Evolutionary conservation across 805 yeast species (phyloP).

Genomic region (Priceomyces medius): DNA sequence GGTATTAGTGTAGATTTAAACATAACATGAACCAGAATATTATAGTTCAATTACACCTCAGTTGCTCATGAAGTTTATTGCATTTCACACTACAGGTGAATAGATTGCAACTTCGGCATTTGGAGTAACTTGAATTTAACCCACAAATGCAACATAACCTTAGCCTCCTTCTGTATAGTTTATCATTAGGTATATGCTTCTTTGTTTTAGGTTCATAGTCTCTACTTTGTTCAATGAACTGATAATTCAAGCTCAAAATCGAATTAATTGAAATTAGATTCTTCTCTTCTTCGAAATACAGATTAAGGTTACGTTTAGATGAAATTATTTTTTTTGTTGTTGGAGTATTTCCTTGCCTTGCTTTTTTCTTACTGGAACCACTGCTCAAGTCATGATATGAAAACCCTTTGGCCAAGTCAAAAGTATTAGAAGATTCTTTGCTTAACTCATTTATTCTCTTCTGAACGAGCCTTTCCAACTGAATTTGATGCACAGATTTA

Average conservation of each 20-base stretch:
- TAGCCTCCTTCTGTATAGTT: conserved; percentile 30
- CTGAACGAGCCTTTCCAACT: conserved; percentile 38
- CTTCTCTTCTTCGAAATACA: conserved; percentile 46
- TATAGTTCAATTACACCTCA: conserved; percentile 30
- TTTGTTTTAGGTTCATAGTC: conserved; percentile 14
- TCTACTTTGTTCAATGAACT: conserved; percentile 37
- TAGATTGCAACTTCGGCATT: conserved; percentile 41
- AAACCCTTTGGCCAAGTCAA: conserved; percentile 44
- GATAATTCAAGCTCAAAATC: conserved; percentile 39
- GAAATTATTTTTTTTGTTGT: conserved; percentile 42
- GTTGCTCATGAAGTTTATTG: conserved; percentile 39
- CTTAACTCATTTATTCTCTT: conserved; percentile 36
- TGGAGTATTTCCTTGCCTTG: conserved; percentile 43
- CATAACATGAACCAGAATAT: background rate
- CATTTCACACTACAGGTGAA: conserved; percentile 42
- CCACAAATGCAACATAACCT: conserved; percentile 45
- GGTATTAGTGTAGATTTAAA: too few relatives aligned
- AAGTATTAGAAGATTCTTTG: conserved; percentile 30
- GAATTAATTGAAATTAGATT: conserved; percentile 43
- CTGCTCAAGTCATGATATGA: conserved; percentile 32
- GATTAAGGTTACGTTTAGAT: conserved; percentile 42
- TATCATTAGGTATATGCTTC: conserved; percentile 13
- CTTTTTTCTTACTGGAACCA: conserved; percentile 20
- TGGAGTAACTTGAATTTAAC: conserved; percentile 31
- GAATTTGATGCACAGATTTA: conserved; percentile 43